phyloP scores from a whole-genome alignment of 441 rosid species.

The Mallotus japonicus region DNA sequence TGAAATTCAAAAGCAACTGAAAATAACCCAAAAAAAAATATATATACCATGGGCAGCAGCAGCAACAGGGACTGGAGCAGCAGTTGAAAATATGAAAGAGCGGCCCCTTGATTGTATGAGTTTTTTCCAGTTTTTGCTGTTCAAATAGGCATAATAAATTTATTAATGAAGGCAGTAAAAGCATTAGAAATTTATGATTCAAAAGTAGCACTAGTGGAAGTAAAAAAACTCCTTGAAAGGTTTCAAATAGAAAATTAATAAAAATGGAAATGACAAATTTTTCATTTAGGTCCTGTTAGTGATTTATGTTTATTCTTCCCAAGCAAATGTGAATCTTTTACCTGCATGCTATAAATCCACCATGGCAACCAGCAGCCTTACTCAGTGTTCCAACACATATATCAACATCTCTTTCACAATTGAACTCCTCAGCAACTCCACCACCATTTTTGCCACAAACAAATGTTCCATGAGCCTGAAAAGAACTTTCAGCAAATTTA shows the following conservation, averaged over 20 bases:
- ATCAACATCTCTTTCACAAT: constrained; percentile 82
- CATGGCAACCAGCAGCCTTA: constrained; percentile 98
- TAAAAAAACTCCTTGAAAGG: background rate
- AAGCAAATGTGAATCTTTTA: constrained; percentile 21
- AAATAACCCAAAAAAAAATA: background rate
- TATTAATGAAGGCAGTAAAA: background rate
- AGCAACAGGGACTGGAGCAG: constrained; percentile 72
- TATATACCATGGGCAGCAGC: constrained; percentile 83
- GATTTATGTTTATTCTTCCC: background rate
- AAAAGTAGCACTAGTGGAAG: background rate
- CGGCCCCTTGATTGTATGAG: constrained; percentile 88
- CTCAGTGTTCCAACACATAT: constrained; percentile 89
- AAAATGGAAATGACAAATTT: background rate
- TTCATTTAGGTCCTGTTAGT: background rate
- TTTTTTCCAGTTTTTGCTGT: constrained; percentile 89
- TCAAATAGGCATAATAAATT: constrained; percentile 24
- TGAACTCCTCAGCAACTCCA: constrained; percentile 85
- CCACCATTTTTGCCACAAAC: constrained; percentile 91
- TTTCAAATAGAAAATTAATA: background rate
- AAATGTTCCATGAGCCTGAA: constrained; percentile 98
- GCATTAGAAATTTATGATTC: background rate
- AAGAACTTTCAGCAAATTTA: constrained; percentile 19
- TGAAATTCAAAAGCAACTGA: no score
- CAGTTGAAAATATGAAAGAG: constrained; percentile 88
- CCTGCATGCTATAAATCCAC: constrained; percentile 98